These are phyloP conservation scores for Magnaporthiopsis rhizophila DNA, from an alignment of 2,329 filamentous ascomycete genomes.

Conservation along the genomic window DNA sequence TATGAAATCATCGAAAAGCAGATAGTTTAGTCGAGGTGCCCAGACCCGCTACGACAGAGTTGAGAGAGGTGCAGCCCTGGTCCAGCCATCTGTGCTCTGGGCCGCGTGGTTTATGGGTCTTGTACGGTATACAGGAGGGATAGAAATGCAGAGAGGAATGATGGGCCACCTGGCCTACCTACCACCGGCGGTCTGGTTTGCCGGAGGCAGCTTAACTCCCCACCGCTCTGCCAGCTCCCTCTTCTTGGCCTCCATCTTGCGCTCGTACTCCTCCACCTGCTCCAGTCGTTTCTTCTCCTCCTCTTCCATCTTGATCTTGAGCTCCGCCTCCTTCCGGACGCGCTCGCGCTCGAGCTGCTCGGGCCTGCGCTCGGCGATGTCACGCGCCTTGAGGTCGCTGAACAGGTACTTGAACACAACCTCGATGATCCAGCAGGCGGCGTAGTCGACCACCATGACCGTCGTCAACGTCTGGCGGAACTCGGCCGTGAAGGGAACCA, in stretches of 20 bases:
- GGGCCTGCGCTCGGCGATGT: constrained; percentile 78
- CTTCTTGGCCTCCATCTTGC: constrained; percentile 43
- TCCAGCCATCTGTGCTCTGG: no score
- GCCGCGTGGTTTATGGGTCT: background rate
- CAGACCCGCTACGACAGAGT: background rate
- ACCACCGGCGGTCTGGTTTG: background rate
- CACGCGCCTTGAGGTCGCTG: constrained; percentile 86
- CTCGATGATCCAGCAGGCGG: constrained; percentile 80
- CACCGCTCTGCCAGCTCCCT: constrained; percentile 39
- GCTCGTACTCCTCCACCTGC: constrained; percentile 53
- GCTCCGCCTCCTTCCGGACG: constrained; percentile 55
- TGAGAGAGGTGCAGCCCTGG: background rate
- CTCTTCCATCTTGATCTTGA: constrained; percentile 37
- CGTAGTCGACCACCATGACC: constrained; percentile 83
- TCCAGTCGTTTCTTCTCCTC: constrained; percentile 44
- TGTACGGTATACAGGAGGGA: background rate
- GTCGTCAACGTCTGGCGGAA: constrained; percentile 83
- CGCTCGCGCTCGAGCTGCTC: constrained; percentile 79
- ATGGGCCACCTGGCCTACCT: background rate
- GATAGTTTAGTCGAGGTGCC: background rate
- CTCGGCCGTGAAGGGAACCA: constrained; percentile 92
- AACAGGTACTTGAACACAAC: constrained; percentile 77
- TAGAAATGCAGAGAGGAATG: background rate
- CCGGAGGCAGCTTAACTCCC: constrained; percentile 17
- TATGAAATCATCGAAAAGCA: background rate